These are phyloP conservation scores for Fusarium miscanthi DNA, from an alignment of 2,329 filamentous ascomycete genomes.

Conservation along the genomic window DNA sequence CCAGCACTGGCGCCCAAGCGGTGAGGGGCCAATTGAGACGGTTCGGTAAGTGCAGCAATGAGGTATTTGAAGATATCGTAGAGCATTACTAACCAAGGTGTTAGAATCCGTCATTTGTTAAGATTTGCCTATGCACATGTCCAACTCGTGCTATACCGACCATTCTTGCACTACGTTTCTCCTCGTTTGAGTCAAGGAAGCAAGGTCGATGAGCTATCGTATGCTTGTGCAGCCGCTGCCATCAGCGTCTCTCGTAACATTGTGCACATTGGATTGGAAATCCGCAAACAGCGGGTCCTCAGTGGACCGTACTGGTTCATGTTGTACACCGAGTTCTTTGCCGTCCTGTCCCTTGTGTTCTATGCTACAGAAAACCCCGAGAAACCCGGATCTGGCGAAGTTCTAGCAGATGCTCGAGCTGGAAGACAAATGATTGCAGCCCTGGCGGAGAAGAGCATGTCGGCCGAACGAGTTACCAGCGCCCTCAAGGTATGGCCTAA, in stretches of 20 bases:
- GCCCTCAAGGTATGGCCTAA: slow-evolving; percentile 74
- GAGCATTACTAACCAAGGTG: slow-evolving; percentile 11
- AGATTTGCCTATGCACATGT: slow-evolving; percentile 85
- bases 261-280: slow-evolving; percentile 82
- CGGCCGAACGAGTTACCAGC: slow-evolving; percentile 85
- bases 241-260: slow-evolving; percentile 77
- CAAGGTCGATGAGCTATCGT: slow-evolving; percentile 78
- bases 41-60: slow-evolving; percentile 69
- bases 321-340: slow-evolving; percentile 85
- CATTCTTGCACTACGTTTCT: slow-evolving; percentile 86
- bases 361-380: slow-evolving; percentile 84
- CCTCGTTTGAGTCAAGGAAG: slow-evolving; percentile 67
- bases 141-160: slow-evolving; percentile 84
- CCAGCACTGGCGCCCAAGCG: slow-evolving; percentile 79
- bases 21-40: slow-evolving; percentile 78
- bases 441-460: slow-evolving; percentile 85
- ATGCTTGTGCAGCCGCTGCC: slow-evolving; percentile 74
- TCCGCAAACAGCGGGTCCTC: slow-evolving; percentile 78
- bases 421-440: slow-evolving; percentile 85
- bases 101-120: slow-evolving; percentile 76
- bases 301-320: slow-evolving; percentile 89
- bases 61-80: neutral
- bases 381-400: slow-evolving; percentile 78
- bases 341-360: slow-evolving; percentile 81
- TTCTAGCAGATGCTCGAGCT: slow-evolving; percentile 85